Evolutionary conservation across 768 basidiomycete genomes (phyloP), one percentile per base, ranked within the genome.

Genomic region (Albatrellus ellisii): DNA sequence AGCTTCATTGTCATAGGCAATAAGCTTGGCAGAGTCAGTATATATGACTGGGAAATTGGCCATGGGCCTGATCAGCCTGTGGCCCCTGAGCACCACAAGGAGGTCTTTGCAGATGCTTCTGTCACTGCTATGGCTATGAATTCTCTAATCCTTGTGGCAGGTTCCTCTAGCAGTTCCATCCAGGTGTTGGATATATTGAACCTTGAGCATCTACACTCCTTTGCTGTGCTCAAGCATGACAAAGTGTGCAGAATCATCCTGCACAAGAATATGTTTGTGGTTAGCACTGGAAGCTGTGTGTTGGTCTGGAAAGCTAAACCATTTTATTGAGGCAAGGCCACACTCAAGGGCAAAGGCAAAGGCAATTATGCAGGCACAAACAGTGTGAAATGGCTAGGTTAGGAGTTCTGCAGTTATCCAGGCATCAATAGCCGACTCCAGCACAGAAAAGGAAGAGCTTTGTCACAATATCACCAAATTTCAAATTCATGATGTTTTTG

Each of bases 261-360:
- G 6, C 67, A 67, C 32, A 56, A 66, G 3, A 70, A 81, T 38
- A 58, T 73, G 9, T 44, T 89, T 18, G 54, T 86, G 34, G 75
- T 73, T 9, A 64, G 64, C 25, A 68, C 79, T 3, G 83, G 76
- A 7, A 73, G 70, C 45, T 61, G 68, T 31, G 72, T 84, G 2
- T 61, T 82, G 56, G 68, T 77, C 1, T 89, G 83, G 80, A 72
- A 68, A 49, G 73, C 76, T 4, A 79, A 73, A 3, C 63, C 62
- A 2, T 61, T 66, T 9, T 56, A 55, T 58, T 58, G 49, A 60
- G 56, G 53, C 51, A 50, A 49, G 32, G 54, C 42, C 28, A 57
- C 52, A 45, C 47, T 34, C 17, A 61, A 57, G 47, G 42, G 39
- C 44, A 46, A 55, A 46, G 41, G 28, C 44, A 42, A 46, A 41